Conservation (phyloP, 2,329 filamentous ascomycete genomes). For the Cryphonectria naterciae region DNA sequence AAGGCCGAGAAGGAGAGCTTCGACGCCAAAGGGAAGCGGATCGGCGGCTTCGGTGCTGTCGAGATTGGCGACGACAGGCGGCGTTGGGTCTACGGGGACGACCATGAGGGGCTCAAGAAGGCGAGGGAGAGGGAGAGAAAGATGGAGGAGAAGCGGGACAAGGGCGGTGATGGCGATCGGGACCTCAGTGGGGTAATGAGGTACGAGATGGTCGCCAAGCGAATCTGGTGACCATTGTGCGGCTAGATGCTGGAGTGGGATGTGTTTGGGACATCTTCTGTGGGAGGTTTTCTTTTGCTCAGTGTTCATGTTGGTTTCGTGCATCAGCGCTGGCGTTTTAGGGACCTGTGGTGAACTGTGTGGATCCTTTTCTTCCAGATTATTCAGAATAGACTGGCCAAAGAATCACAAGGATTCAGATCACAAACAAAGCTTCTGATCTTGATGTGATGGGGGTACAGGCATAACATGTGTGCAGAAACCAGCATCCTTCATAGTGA, state of each 20-base stretch:
- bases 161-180: conserved; percentile 50
- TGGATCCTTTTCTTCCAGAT: background rate
- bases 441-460: background rate
- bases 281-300: background rate
- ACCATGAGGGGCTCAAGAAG: conserved; percentile 69
- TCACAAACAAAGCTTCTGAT: too few species aligned
- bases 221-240: conserved; percentile 77
- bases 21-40: conserved; percentile 72
- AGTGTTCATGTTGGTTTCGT: background rate
- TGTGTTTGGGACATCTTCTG: background rate
- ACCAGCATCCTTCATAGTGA: background rate
- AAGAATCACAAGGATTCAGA: background rate
- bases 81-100: conserved; percentile 84
- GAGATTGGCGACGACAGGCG: conserved; percentile 89
- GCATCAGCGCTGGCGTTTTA: conserved; percentile 7
- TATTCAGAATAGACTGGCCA: background rate
- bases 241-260: background rate
- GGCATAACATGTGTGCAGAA: background rate
- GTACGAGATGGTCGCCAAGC: conserved; percentile 95
- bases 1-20: conserved; percentile 58
- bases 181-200: conserved; percentile 71
- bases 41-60: conserved; percentile 82
- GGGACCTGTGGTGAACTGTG: background rate
- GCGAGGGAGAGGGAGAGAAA: conserved; percentile 67
- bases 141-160: conserved; percentile 61